Percentiles rank a stretch among this genome's conserved stretches.
phyloP scores from a whole-genome alignment of 352 stramenopile genomes.

The Aphanomyces invadans region DNA sequence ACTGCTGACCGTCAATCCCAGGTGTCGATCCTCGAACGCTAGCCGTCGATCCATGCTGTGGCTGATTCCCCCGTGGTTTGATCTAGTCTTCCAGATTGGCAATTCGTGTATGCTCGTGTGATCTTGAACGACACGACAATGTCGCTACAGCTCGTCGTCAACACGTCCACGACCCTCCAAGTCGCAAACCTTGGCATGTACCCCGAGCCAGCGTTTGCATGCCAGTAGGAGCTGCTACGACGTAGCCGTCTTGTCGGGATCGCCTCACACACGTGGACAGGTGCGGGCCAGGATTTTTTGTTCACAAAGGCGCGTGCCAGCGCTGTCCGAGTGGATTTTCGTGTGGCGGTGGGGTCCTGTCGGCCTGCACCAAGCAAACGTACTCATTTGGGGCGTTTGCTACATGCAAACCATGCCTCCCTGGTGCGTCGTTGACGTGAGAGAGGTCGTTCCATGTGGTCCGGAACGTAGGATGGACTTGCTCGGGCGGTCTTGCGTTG shows the following conservation, averaged over 20 bases:
- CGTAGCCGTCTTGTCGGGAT: neutral
- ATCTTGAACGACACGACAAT: neutral
- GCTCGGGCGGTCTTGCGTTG: constrained; percentile 11
- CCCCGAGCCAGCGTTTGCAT: constrained; percentile 7
- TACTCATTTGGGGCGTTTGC: constrained; percentile 18
- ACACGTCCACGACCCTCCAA: neutral
- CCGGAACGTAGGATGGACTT: constrained; percentile 18
- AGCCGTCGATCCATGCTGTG: too few species aligned
- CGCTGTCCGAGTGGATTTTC: constrained; percentile 19
- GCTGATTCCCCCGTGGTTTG: neutral
- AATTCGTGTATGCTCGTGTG: constrained; percentile 5
- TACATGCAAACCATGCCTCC: constrained; percentile 12
- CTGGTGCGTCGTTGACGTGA: neutral
- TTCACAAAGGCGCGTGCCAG: constrained; percentile 4
- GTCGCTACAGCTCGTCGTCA: constrained; percentile 13
- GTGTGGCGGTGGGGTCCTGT: constrained; percentile 5
- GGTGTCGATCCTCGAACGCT: neutral
- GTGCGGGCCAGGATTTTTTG: constrained; percentile 1
- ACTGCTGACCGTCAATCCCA: neutral
- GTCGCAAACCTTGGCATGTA: constrained; percentile 15
- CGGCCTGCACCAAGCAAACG: neutral
- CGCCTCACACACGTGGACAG: too few species aligned
- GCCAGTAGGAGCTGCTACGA: constrained; percentile 3
- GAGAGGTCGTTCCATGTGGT: neutral
- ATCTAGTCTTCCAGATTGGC: constrained; percentile 3